These are phyloP conservation scores for Fusarium drepaniforme DNA, from an alignment of 2,329 filamentous ascomycete genomes.

Conservation along the genomic window DNA sequence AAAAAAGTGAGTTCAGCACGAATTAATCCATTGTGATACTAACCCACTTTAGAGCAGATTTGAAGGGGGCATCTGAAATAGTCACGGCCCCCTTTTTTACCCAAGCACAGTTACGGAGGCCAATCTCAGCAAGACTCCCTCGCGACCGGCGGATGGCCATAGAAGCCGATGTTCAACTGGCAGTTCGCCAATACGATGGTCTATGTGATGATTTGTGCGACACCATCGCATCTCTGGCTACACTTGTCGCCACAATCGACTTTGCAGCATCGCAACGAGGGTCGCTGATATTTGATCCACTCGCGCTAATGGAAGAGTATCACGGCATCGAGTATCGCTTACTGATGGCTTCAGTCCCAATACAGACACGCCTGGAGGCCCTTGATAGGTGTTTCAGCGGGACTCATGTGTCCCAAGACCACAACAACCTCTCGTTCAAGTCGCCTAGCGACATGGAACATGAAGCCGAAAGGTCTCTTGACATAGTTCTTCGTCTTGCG, in stretches of 20 bases:
- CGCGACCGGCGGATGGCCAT: neutral
- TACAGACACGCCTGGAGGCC: neutral
- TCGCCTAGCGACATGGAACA: neutral
- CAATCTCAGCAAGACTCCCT: neutral
- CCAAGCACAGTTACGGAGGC: neutral
- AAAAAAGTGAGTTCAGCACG: neutral
- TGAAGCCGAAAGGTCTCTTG: neutral
- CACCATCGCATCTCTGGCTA: neutral
- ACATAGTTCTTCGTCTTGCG: neutral
- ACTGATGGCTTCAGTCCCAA: neutral
- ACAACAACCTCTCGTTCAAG: neutral
- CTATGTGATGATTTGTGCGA: neutral
- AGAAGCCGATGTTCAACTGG: neutral
- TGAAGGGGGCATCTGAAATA: slow-evolving; percentile 7
- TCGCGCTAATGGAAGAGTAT: slow-evolving; percentile 7
- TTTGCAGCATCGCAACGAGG: neutral
- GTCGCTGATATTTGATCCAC: neutral
- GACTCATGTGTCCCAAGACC: no score
- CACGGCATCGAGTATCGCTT: neutral
- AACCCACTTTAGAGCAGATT: neutral
- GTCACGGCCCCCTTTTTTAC: neutral
- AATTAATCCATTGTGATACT: neutral
- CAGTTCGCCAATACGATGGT: neutral
- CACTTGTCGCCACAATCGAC: neutral
- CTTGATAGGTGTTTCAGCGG: neutral